Base-by-base conservation (phyloP, 441 rosid genomes). In the Pelargonium fulgidum region DNA sequence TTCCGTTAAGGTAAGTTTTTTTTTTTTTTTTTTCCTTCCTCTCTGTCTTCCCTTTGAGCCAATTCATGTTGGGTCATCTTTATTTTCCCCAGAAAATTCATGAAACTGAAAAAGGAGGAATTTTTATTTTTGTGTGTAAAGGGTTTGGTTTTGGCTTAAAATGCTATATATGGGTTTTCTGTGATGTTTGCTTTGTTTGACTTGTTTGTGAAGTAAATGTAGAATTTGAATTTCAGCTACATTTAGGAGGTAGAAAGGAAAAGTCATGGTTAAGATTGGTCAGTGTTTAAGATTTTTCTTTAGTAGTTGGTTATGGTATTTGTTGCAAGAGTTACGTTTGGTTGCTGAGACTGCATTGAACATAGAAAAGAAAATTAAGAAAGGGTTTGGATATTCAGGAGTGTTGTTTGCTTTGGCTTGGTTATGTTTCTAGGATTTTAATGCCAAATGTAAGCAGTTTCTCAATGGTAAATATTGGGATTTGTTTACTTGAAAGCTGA, bases 1-100 rank as follows among this genome's bases (percentile, higher is more conserved):
- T 70, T 84, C 92, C 64, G 82, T 82, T 81, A 91, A 91, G 92
- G 97, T 88, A 24, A 26, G n/a, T 8, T 47, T 22, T 19, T 4
- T 45, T 47, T 26, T 33, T 42, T 2, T 7, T 26, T 39, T 22
- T 56, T 1, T 20, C 19, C 13, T 4, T 17, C 3, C 8, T 6
- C 0, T 26, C 9, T 19, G 2, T n/a, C 7, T 36, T 9, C 42
- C 7, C 39, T 33, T 3, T 1, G 64, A 26, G 16, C 13, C 64
- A 19, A 26, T 61, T 61, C 19, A 13, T 1, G 19, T 20, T 6
- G 36, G 33, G 64, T 11, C 16, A 2, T 11, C 7, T 5, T 5
- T 33, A 5, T 33, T 33, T 33, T 33, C 7, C 39, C 7, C 39
- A 1, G 7, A 33, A 33, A 26, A 26, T 26, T 26, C 33, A 3